Conservation (phyloP, 129 eudicot genomes). For the Helianthus tuberosus region DNA sequence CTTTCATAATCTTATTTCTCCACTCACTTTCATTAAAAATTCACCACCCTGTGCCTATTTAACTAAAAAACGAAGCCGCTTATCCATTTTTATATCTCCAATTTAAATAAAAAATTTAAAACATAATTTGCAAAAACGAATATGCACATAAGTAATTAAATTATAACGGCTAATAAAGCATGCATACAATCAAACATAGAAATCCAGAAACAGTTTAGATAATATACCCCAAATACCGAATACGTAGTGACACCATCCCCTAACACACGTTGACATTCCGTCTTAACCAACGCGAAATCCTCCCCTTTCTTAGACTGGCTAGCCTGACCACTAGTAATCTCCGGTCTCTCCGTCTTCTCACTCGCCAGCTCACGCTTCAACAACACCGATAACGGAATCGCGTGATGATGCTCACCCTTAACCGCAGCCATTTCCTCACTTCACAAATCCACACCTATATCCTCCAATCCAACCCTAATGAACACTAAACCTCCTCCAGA, state of each 20-base stretch:
- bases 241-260: conserved; percentile 91
- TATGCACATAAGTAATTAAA: neutral
- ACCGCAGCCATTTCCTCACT: conserved; percentile 50
- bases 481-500: conserved; percentile 1
- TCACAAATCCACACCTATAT: conserved; percentile 20
- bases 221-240: conserved; percentile 82
- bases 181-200: neutral
- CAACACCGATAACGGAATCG: conserved; percentile 86
- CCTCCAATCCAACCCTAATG: conserved; percentile 4
- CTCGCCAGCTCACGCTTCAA: conserved; percentile 83
- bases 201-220: conserved; percentile 10
- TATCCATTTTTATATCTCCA: conserved; percentile 2
- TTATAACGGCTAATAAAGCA: neutral
- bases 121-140: conserved; percentile 14
- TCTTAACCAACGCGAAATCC: conserved; percentile 74
- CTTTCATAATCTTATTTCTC: neutral
- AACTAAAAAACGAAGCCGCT: neutral
- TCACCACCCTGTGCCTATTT: conserved; percentile 10
- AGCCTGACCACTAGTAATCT: conserved; percentile 66
- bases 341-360: conserved; percentile 88
- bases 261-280: conserved; percentile 71
- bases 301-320: conserved; percentile 95
- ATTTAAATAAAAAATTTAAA: neutral
- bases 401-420: conserved; percentile 84
- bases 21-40: neutral